A percentile compares a stretch with the other conserved stretches of the same genome.
Conservation (phyloP, 2,329 filamentous ascomycete genomes). For the Colletotrichum sp. region DNA sequence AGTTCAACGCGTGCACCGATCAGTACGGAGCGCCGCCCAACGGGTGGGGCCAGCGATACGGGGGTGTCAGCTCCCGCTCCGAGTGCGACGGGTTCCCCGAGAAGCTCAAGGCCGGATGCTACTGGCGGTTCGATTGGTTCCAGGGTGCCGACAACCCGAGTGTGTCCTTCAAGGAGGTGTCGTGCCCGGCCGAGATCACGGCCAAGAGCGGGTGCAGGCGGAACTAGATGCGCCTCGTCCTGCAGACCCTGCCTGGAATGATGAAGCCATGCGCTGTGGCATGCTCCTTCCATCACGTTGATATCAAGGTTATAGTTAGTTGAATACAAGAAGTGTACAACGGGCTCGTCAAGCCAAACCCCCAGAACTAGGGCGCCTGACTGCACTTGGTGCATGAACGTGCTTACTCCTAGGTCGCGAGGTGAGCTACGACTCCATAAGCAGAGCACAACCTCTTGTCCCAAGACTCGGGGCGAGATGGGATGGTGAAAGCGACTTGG, state of each 20-base stretch:
- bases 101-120: conserved; percentile 60
- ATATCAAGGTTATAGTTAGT: background rate
- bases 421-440: background rate
- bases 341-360: background rate
- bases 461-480: background rate
- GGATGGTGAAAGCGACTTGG: background rate
- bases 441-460: background rate
- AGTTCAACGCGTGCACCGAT: conserved; percentile 48
- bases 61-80: conserved; percentile 55
- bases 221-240: background rate
- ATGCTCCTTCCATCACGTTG: background rate
- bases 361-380: background rate
- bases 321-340: background rate
- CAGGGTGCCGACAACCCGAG: conserved; percentile 61
- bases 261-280: background rate
- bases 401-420: background rate
- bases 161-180: conserved; percentile 60
- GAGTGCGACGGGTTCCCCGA: conserved; percentile 59
- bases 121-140: conserved; percentile 72
- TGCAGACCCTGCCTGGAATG: background rate
- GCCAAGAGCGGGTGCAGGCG: conserved; percentile 41
- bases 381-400: background rate
- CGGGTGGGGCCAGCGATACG: conserved; percentile 64
- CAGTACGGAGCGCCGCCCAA: conserved; percentile 49
- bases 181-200: conserved; percentile 56